A percentile compares a stretch with the other conserved stretches of the same genome.
phyloP scores from a whole-genome alignment of 2,329 filamentous ascomycete species.

The Alternaria sp. region DNA sequence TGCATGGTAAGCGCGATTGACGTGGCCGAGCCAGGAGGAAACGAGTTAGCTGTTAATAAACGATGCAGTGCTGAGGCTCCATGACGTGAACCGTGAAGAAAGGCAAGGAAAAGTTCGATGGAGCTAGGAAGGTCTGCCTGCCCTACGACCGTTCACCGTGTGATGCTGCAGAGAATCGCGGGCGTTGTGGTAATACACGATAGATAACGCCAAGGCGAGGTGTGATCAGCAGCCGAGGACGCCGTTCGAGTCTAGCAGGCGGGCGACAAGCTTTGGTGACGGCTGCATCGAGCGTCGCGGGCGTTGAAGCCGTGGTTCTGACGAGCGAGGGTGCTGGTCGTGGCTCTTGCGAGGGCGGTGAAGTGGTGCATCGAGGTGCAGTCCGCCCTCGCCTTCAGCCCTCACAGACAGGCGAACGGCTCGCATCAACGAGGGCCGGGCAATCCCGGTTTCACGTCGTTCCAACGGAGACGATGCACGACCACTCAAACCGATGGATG shows the following conservation, averaged over 20 bases:
- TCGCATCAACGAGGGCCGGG: slow-evolving; percentile 26
- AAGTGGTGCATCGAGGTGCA: not conserved
- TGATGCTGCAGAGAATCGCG: not conserved
- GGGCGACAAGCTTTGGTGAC: not conserved
- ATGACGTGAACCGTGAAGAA: slow-evolving; percentile 24
- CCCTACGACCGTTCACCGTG: slow-evolving; percentile 31
- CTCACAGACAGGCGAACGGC: slow-evolving; percentile 14
- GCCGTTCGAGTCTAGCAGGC: not conserved
- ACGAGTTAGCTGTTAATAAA: slow-evolving; percentile 25
- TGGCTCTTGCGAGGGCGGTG: slow-evolving; percentile 15
- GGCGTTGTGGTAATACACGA: slow-evolving; percentile 7
- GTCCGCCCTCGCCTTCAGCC: not conserved
- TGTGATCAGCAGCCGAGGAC: slow-evolving; percentile 16
- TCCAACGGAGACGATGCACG: slow-evolving; percentile 6
- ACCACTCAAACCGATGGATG: slow-evolving; percentile 23
- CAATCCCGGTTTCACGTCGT: slow-evolving; percentile 37
- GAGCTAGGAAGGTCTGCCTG: slow-evolving; percentile 28
- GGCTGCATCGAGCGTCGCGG: not conserved
- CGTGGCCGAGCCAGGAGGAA: slow-evolving; percentile 41
- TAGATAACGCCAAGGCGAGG: slow-evolving; percentile 10
- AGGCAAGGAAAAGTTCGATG: slow-evolving; percentile 17
- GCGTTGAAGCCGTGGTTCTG: slow-evolving; percentile 1
- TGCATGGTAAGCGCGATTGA: slow-evolving; percentile 47
- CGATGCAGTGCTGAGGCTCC: slow-evolving; percentile 22
- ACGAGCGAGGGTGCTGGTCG: not conserved